Base-by-base conservation (phyloP, 352 stramenopile species). In the Thraustotheca clavata region DNA sequence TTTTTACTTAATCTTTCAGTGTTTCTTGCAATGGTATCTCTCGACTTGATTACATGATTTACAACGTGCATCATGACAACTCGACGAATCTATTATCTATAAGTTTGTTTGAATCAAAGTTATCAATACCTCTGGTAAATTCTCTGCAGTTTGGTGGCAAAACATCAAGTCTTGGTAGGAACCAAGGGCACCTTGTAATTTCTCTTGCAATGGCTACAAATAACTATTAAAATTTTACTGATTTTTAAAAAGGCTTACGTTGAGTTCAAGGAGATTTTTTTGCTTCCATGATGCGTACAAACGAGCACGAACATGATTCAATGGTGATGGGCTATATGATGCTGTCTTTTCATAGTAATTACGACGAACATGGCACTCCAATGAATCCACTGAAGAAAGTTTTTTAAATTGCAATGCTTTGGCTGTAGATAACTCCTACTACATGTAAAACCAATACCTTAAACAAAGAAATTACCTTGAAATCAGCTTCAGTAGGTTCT, bases 11-110 rank as follows among this genome's bases (percentile, higher is more conserved):
- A 70, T 0, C 80, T 80, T 50, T 89, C 83, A 46, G 87, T 89
- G 70, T 90, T 88, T 18, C 83, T 69, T 12, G 69, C 69, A 7
- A 89, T 71, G 0, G 79, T 91, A 39, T 91, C 83, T 11, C 83
- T 75, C 8, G 77, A 72, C 60, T 89, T 89, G n/a, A 89, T 31
- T 1, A 91, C 69, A 68, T 91, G 83, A 67, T 91, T 91, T 27
- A 89, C 59, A 46, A 86, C 73, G 62, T 91, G 83, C 83, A 91
- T 89, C 0, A 78, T 80, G 20, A 71, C 79, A 57, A 89, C 31
- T 12, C 73, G 76, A 7, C 83, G 83, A 55, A 91, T 60, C 20
- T 60, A 72, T 22, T 62, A 46, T 8, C 77, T 88, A 38, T 50
- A 29, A 14, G 43, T 50, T 14, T 6, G 7, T 6, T 50, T 14